Conservation (phyloP, 768 basidiomycete genomes). For the Trametes punicea region DNA sequence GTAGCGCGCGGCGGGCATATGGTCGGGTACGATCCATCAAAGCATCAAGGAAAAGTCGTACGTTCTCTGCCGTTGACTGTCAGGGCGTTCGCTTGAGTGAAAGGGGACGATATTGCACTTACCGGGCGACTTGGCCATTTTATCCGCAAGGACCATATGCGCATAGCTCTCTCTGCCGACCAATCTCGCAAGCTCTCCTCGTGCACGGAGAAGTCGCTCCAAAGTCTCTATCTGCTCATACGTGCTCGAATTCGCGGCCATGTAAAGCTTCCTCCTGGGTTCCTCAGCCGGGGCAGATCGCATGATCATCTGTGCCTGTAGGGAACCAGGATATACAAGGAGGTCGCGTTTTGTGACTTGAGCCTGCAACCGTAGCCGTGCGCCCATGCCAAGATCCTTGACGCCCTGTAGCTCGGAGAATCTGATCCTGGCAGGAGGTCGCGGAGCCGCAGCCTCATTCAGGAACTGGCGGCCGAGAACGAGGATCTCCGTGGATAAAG, state of each 20-base stretch:
- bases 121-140: slow-evolving; percentile 97
- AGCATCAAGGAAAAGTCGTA: slow-evolving; percentile 79
- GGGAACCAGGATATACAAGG: slow-evolving; percentile 78
- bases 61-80: slow-evolving; percentile 57
- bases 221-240: slow-evolving; percentile 71
- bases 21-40: slow-evolving; percentile 78
- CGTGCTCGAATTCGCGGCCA: slow-evolving; percentile 76
- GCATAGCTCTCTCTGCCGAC: slow-evolving; percentile 87
- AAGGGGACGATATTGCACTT: slow-evolving; percentile 21
- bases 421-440: slow-evolving; percentile 65
- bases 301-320: slow-evolving; percentile 93
- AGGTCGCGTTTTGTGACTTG: slow-evolving; percentile 73
- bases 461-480: slow-evolving; percentile 85
- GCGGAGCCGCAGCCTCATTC: slow-evolving; percentile 57
- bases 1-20: slow-evolving; percentile 70
- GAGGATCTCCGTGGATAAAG: slow-evolving; percentile 85
- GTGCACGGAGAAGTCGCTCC: slow-evolving; percentile 69
- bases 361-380: slow-evolving; percentile 69
- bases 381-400: slow-evolving; percentile 75
- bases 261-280: slow-evolving; percentile 76
- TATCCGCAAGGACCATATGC: slow-evolving; percentile 84
- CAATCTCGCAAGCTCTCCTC: slow-evolving; percentile 79
- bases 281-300: slow-evolving; percentile 83
- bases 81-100: background rate
- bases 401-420: slow-evolving; percentile 68